Evolutionary conservation across 1,284 basidiomycete genomes (phyloP), one percentile per base, ranked within the genome.

Genomic region (Moesziomyces aphidis): DNA sequence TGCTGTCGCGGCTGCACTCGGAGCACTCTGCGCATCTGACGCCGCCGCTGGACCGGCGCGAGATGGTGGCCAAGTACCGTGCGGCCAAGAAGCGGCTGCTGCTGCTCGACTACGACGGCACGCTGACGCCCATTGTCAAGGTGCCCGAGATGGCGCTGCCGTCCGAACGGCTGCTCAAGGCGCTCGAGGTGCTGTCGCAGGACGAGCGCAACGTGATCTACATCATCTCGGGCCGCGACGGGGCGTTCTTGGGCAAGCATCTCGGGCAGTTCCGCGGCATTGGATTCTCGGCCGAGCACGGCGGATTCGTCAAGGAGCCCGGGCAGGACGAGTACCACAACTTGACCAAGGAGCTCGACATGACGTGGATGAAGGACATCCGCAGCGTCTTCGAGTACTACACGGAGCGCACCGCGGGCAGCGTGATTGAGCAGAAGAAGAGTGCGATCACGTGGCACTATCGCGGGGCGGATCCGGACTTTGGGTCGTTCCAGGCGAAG

Each of bases 401-500:
- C 86, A 97, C 94, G 5, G 95, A 97, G 59, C 82, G 86, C n/a
- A 99, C 96, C 72, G 93, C 93, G 22, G 96, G 97, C n/a, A 92
- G 92, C 77, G 91, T 93, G 76, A 94, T 99, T 70, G 96, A 99
- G 88, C 88, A 93, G 85, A 99, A 99, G 89, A 95, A 96, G 89
- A 93, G 92, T 80, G 92, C 92, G 55, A 93, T 98, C 82, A 98
- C 95, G 23, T 99, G 97, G 95, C 97, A 99, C 87, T 98, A 97
- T 86, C 90, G 96, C 43, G 89, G 90, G 53, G 90, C 89, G 34
- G 96, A 99, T 86, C 96, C 96, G 0, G 94, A 97, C 86, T 99
- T 94, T 90, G 96, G 95, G 24, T 70, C 70, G 15, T 73, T 75
- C 70, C 75, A 81, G 65, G 85, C 81, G 85, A 91, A 94, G 82